Conservation (phyloP, 768 basidiomycete species). For the Lyophyllum atratum region DNA sequence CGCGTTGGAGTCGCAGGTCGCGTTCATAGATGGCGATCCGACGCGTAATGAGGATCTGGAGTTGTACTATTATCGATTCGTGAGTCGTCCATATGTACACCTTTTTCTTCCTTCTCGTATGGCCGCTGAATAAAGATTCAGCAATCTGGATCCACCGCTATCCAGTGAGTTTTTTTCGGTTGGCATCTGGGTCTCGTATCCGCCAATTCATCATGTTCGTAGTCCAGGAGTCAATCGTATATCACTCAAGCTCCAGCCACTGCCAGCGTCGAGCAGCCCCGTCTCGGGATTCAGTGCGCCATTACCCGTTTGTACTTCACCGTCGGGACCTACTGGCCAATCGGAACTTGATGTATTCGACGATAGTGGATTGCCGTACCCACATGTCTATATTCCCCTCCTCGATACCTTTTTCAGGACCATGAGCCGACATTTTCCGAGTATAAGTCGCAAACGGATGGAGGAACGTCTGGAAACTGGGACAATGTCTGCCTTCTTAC, state of each 20-base stretch:
- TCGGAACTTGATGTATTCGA: slow-evolving; percentile 14
- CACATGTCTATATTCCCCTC: slow-evolving; percentile 13
- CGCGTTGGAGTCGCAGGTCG: not conserved
- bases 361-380: slow-evolving; percentile 13
- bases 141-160: slow-evolving; percentile 1
- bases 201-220: not conserved
- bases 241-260: slow-evolving; percentile 5
- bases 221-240: slow-evolving; percentile 9
- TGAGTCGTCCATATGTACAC: not conserved
- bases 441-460: slow-evolving; percentile 15
- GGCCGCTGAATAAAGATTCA: too few species aligned
- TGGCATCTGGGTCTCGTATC: not conserved
- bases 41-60: slow-evolving; percentile 10
- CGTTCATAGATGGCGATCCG: not conserved
- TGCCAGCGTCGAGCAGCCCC: not conserved
- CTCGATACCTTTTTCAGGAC: slow-evolving; percentile 16
- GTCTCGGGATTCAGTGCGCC: not conserved
- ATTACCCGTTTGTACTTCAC: not conserved
- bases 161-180: not conserved
- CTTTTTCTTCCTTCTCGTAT: not conserved
- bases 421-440: slow-evolving; percentile 16
- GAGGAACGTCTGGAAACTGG: slow-evolving; percentile 14
- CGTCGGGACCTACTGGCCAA: not conserved
- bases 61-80: slow-evolving; percentile 9
- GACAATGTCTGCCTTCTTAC: slow-evolving; percentile 19